These are phyloP conservation scores for Tylopilus subfusipes DNA, from an alignment of 768 basidiomycete genomes.

Conservation along the genomic window DNA sequence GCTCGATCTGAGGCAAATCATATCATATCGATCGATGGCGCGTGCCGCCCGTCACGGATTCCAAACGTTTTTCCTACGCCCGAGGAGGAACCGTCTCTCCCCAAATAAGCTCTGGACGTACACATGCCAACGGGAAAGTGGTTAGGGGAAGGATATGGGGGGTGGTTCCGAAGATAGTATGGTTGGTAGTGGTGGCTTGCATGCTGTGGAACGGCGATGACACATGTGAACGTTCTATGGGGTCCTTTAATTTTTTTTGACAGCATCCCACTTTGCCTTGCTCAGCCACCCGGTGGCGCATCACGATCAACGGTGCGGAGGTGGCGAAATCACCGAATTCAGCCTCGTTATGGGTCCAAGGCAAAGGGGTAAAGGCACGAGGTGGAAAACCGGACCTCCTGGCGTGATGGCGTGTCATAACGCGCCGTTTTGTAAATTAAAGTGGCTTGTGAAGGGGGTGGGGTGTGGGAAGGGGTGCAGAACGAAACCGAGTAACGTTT, in stretches of 20 bases:
- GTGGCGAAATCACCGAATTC: slow-evolving; percentile 21
- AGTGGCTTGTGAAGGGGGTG: not conserved
- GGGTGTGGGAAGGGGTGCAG: not conserved
- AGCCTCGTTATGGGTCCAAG: not conserved
- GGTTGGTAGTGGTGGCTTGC: not conserved
- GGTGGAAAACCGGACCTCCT: not conserved
- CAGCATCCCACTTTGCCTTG: not conserved
- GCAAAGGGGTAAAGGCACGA: not conserved
- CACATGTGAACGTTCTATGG: slow-evolving; percentile 2
- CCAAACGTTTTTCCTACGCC: not conserved
- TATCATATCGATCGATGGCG: slow-evolving; percentile 21
- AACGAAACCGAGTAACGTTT: slow-evolving; percentile 6
- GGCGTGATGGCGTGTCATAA: not conserved
- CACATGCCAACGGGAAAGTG: slow-evolving; percentile 10
- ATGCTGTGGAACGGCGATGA: slow-evolving; percentile 5
- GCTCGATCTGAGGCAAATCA: slow-evolving; percentile 14
- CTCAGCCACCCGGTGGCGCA: slow-evolving; percentile 3
- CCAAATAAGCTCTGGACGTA: not conserved
- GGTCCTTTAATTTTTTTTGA: not conserved
- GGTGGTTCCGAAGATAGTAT: not conserved
- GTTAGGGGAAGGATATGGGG: not conserved
- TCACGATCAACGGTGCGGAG: slow-evolving; percentile 10
- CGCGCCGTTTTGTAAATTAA: not conserved
- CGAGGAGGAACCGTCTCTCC: not conserved
- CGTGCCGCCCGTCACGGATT: slow-evolving; percentile 9